Conservation (phyloP, 2,329 filamentous ascomycete species). For the Fusarium sororula region DNA sequence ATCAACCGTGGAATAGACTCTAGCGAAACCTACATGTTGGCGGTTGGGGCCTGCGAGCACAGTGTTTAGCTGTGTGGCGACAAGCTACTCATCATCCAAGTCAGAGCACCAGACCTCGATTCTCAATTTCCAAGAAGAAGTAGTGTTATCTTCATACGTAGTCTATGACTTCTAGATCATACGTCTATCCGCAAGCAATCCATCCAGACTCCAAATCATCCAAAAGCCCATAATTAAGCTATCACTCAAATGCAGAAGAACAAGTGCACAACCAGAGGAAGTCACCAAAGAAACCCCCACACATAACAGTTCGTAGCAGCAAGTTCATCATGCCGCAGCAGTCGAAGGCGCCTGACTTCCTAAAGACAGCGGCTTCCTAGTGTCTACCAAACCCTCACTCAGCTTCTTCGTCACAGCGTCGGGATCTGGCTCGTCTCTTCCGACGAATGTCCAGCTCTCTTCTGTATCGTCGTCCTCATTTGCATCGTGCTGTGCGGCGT, state of each 20-base stretch:
- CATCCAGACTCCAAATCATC: slow-evolving; percentile 18
- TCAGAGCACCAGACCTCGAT: not conserved
- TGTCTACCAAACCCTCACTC: slow-evolving; percentile 46
- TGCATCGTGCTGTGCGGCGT: slow-evolving; percentile 54
- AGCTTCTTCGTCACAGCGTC: slow-evolving; percentile 54
- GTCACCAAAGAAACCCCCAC: not conserved
- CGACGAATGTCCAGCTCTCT: slow-evolving; percentile 93
- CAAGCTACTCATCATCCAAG: not conserved
- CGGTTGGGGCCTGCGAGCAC: too few relatives aligned
- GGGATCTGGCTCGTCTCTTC: slow-evolving; percentile 60
- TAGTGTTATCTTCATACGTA: slow-evolving; percentile 8
- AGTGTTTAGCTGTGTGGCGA: not conserved
- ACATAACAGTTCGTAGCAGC: not conserved
- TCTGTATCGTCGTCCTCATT: slow-evolving; percentile 69
- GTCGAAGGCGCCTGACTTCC: slow-evolving; percentile 35
- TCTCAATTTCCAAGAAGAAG: not conserved
- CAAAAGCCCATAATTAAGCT: slow-evolving; percentile 21
- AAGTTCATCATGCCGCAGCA: slow-evolving; percentile 10
- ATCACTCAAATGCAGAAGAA: not conserved
- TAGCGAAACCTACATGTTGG: not conserved
- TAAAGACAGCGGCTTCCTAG: slow-evolving; percentile 36
- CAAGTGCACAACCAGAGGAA: not conserved
- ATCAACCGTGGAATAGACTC: too few relatives aligned
- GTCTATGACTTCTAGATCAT: slow-evolving; percentile 39
- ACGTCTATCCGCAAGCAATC: slow-evolving; percentile 27